Evolutionary conservation across 305 asterid genomes (phyloP), one percentile per base, ranked within the genome.

Genomic region (Fraxinus velutina): DNA sequence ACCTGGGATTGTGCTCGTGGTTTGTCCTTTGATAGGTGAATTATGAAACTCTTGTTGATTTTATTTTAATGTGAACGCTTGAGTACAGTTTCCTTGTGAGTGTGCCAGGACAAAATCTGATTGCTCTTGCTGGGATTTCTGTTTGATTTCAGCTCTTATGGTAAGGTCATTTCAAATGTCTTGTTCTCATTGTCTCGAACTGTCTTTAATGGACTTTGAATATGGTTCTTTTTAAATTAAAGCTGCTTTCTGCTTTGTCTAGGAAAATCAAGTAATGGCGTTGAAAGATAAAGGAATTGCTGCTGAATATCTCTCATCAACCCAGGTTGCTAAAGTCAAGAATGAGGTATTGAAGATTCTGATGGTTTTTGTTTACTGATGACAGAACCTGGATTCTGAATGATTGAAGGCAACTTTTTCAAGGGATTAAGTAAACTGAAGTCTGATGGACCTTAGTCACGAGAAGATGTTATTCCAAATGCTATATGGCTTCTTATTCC

Each of bases 21-120:
- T 95, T 78, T 87, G 97, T 88, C 99, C 99, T 83, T 86, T 95
- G 87, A 95, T 95, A 88, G 99, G 99, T 95, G 91, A 88, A 89
- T 71, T 34, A 72, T 84, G 80, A 44, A 87, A 78, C 82, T 81
- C 42, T 79, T 86, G 78, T 77, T 82, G 24, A 76, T 68, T 80
- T 81, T 80, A 77, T 76, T 36, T 68, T 17, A 47, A 47, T 73
- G 47, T 83, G 85, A 87, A 83, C 79, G 85, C 86, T 83, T 88
- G 81, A 90, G 88, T 92, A 86, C 90, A 87, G 15, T 83, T 82
- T 77, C 30, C 76, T 90, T 91, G 85, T 79, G 34, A 86, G 77
- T 89, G 77, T 89, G 86, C 52, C 88, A 89, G 97, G 94, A 85
- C 37, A 64, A 42, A 24, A 73, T 75, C 81, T 89, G 88, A 86